Conservation (phyloP, 192 early-diverging fungal species). For the Linnemannia elongata region DNA sequence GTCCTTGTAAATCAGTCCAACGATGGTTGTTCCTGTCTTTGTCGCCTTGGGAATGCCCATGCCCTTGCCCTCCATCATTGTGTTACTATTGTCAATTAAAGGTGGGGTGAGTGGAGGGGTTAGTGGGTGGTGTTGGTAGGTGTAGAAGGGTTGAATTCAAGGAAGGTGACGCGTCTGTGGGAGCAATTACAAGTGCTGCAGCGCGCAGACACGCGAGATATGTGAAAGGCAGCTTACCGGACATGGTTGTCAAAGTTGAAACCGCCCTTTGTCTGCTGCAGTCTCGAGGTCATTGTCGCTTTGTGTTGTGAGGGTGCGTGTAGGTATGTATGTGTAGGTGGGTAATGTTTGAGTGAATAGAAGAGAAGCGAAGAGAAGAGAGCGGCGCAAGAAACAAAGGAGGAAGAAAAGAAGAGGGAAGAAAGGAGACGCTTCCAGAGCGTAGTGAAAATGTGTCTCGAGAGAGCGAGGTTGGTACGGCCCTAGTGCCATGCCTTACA, state of each 20-base stretch:
- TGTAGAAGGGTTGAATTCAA: neutral
- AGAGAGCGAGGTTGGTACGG: too few species aligned
- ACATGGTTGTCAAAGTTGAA: slow-evolving; percentile 92
- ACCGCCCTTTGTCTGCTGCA: slow-evolving; percentile 69
- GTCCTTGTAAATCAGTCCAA: slow-evolving; percentile 94
- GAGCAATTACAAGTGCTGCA: neutral
- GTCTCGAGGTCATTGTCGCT: slow-evolving; percentile 67
- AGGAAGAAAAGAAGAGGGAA: too few species aligned
- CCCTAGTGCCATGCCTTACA: too few species aligned
- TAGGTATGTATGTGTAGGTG: neutral
- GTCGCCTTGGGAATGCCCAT: slow-evolving; percentile 84
- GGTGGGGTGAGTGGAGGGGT: neutral
- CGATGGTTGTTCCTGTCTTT: slow-evolving; percentile 98
- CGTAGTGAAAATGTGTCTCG: too few species aligned
- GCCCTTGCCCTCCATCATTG: slow-evolving; percentile 82
- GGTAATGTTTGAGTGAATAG: neutral
- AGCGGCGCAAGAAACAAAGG: neutral
- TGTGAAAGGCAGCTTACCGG: slow-evolving; percentile 62
- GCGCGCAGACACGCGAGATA: neutral
- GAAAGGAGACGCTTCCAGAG: too few species aligned
- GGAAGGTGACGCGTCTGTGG: slow-evolving; percentile 31
- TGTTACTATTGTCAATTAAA: slow-evolving; percentile 71
- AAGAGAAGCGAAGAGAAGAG: neutral
- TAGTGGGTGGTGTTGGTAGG: neutral
- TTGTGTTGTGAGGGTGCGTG: neutral